These are phyloP conservation scores for Diphasiastrum complanatum DNA, from an alignment of 83 land plant species.

Conservation along the genomic window DNA sequence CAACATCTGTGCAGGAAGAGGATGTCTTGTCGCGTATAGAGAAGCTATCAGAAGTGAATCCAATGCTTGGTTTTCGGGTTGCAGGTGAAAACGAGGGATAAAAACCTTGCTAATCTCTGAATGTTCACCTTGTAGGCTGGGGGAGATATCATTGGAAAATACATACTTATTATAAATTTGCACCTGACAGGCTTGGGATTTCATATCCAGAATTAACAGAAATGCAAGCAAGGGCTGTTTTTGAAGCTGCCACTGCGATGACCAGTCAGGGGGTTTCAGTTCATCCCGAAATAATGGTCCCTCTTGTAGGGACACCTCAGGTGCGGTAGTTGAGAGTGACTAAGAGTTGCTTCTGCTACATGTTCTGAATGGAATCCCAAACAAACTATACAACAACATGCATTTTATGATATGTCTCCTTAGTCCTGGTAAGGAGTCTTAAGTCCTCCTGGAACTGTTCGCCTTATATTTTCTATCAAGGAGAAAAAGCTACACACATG, in stretches of 20 bases:
- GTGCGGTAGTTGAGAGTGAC: too few species aligned
- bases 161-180: too few species aligned
- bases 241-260: conserved; percentile 82
- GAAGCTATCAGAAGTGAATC: conserved; percentile 94
- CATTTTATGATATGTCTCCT: too few species aligned
- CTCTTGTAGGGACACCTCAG: conserved; percentile 96
- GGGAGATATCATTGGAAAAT: too few species aligned
- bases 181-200: conserved; percentile 68
- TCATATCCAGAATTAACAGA: conserved; percentile 86
- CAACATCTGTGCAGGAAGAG: conserved; percentile 69
- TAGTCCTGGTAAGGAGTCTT: too few species aligned
- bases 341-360: too few species aligned
- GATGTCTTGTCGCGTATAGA: conserved; percentile 74
- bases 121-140: too few species aligned
- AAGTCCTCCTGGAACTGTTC: too few species aligned
- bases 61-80: conserved; percentile 99
- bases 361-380: not conserved
- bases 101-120: too few species aligned
- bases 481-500: too few species aligned
- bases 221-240: conserved; percentile 90
- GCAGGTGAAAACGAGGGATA: conserved; percentile 59
- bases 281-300: conserved; percentile 91
- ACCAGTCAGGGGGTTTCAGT: conserved; percentile 71
- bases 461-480: too few species aligned
- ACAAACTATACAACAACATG: too few species aligned